Evolutionary conservation across 2,329 filamentous ascomycete genomes (phyloP), one percentile per base, ranked within the genome.

Genomic region (Tolypocladium guangdongense): DNA sequence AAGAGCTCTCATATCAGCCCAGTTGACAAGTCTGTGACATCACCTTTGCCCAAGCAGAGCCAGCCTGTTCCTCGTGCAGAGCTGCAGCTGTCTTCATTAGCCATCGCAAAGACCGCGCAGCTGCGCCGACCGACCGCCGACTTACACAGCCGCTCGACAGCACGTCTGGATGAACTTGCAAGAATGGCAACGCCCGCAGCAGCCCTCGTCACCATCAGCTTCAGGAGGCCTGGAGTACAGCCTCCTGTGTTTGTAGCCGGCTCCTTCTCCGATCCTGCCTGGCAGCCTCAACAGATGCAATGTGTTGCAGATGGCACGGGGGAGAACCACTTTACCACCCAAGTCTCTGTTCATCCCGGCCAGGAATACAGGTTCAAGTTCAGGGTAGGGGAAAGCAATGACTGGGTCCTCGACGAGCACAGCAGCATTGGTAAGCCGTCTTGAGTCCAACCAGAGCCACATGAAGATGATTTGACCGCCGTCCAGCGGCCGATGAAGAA

Each of bases 311-410:
- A 77, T 11, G 68, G 74, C 4, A 70, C 77, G 37, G 78, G 77
- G n/a, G 72, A 83, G 52, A 70, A 81, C 54, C 63, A 76, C 14
- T 90, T 87, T 63, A 73, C 68, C 45, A 81, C 81, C 54, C 68
- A 74, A 1, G 73, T 88, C 46, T 65, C 75, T 37, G 73, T 79
- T 8, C 72, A 80, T 20, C 71, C 78, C 24, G 78, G 78, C 24
- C 76, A 79, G 48, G 77, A 81, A 54, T 81, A 88, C 58, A 82
- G 87, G 62, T 91, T 90, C 76, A 90, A 89, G 68, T 86, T 90
- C 60, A 78, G 84, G 33, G 71, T 87, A 37, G 86, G 85, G 11
- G 66, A 75, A 22, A 81, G 80, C 49, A 78, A 87, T 58, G 87
- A 83, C 81, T 88, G 86, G 86, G 73, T 83, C 27, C 67, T 88